Evolutionary conservation across 2,329 filamentous ascomycete genomes (phyloP).

Genomic region (Dactylellina leptospora): DNA sequence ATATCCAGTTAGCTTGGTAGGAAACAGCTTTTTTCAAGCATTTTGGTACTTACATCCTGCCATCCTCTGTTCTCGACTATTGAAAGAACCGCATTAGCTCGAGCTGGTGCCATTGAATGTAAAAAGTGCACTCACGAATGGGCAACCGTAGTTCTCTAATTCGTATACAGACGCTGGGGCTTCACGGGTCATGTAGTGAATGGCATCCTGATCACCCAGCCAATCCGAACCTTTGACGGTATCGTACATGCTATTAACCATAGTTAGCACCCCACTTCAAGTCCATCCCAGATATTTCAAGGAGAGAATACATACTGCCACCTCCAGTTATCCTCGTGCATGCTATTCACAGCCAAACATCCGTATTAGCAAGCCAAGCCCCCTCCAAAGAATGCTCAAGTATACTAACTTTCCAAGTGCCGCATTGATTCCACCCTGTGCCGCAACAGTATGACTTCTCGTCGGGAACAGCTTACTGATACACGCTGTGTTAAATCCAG

Average conservation of each 20-base stretch:
- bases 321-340: conserved; percentile 98
- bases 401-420: conserved; percentile 74
- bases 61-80: conserved; percentile 88
- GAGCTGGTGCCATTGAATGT: conserved; percentile 14
- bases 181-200: conserved; percentile 98
- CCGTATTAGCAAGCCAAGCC: conserved; percentile 6
- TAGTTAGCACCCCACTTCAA: conserved; percentile 5
- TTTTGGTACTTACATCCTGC: conserved; percentile 75
- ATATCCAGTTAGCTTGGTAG: conserved; percentile 39
- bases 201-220: conserved; percentile 96
- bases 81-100: conserved; percentile 18
- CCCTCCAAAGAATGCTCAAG: neutral
- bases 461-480: conserved; percentile 88
- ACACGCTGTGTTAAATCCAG: conserved; percentile 88
- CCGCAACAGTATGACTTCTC: conserved; percentile 82
- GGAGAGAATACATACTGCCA: conserved; percentile 70
- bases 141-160: conserved; percentile 96
- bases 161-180: conserved; percentile 90
- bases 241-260: conserved; percentile 78
- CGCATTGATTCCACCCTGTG: conserved; percentile 85
- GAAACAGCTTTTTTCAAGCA: conserved; percentile 51
- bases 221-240: conserved; percentile 98
- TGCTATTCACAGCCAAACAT: conserved; percentile 61
- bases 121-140: conserved; percentile 71
- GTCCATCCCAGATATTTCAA: neutral